Base-by-base conservation (phyloP, 176 grass and related monocot genomes). In the Carex pumila region DNA sequence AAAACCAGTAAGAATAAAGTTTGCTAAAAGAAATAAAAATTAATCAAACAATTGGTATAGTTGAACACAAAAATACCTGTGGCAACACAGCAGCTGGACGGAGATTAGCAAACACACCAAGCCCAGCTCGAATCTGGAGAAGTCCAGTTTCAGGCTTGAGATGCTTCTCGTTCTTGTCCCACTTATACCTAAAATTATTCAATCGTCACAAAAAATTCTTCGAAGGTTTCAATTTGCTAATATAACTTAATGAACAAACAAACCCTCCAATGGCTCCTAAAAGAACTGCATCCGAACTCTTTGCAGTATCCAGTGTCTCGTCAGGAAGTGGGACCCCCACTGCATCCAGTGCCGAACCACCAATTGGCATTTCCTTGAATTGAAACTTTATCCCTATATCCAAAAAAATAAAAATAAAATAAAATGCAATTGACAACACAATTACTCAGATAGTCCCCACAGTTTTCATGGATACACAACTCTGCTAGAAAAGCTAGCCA, bases 121-220 rank as follows among this genome's bases (percentile, higher is more conserved):
- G 92, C 19, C 86, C 95, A 0, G 91, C 86, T 31, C 92, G 89
- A n/a, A 98, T 84, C 59, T 91, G 91, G 58, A 98, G 92, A 80
- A 98, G 83, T 36, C 92, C 95, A 0, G 95, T 98, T 86, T 93
- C 92, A 0, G 95, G 95, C 80, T 95, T 95, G 73, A 98, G 89
- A 71, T 98, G 89, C 91, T 98, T 95, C 91, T 98, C 92, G 12
- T 95, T 93, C 31, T 88, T 94, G 88, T 98, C 95, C 95, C 95
- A 98, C 63, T 95, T 95, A 14, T 98, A 98, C 74, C 95, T 98
- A 53, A 22, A 82, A 65, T 1, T 1, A 57, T 63, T 36, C 31
- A 49, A 69, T 76, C 0, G 5, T 37, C 12, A 54, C 7, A 78
- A 31, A 61, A 6, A 59, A 61, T 6, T 1, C 31, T 73, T 52